Evolutionary conservation across 805 yeast genomes (phyloP), one percentile per base, ranked within the genome.

Genomic region (Phaffomyces antillensis): DNA sequence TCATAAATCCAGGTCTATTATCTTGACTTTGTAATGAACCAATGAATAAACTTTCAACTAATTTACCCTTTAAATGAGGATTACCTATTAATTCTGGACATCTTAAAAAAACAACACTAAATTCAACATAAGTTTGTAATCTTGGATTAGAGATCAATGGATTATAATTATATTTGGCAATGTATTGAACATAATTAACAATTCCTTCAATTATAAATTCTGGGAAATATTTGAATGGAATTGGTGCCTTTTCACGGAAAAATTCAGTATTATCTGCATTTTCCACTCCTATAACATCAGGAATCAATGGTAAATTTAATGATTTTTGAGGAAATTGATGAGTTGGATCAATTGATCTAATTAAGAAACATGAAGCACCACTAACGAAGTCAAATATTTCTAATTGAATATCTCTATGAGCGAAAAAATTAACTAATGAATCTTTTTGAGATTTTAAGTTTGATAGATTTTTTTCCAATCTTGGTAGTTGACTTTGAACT

Each of bases 1-100:
- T 70, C 76, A 89, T 77, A 49, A 83, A 83, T 0, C 98, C 99
- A 3, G 86, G 81, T 23, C 67, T 65, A 26, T 72, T 66, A 28
- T 80, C 86, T 31, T 62, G 55, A 41, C 71, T 51, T 11, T 83
- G 83, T 52, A 77, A 66, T 0, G 86, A 69, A 0, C 98, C 98
- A 50, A 73, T 70, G 54, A 83, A 88, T 43, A 93, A 68, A 24
- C 87, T 72, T 60, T 91, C 96, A 18, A 87, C 84, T 42, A 93
- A 67, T 56, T 83, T 78, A 17, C 95, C 81, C 57, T 93, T 91
- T 67, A 93, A 73, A 67, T 93, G 96, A 0, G 99, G 99, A 58
- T 93, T 93, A 43, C 93, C 86, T 41, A 93, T 72, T 33, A 86
- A 60, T 60, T 86, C 93, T 2, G 93, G 90, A 59, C 93, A 85